phyloP scores from a whole-genome alignment of 768 basidiomycete species.

The Dentipellis fragilis region DNA sequence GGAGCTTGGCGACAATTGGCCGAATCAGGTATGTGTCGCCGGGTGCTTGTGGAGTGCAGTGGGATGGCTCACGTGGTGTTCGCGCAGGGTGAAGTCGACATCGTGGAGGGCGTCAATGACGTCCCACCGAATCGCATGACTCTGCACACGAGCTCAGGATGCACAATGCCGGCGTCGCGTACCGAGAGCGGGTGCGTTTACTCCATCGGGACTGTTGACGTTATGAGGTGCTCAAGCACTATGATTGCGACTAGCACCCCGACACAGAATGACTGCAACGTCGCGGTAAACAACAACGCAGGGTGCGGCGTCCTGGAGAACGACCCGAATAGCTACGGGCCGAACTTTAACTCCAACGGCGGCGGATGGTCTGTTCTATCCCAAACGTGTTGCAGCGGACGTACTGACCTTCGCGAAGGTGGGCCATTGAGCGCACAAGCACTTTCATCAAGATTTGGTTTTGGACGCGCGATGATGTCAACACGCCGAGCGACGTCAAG shows the following conservation, averaged over 20 bases:
- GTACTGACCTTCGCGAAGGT: conserved; percentile 7
- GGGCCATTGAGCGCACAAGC: conserved; percentile 22
- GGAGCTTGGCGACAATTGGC: conserved; percentile 16
- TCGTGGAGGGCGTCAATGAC: conserved; percentile 3
- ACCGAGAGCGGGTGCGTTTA: conserved; percentile 6
- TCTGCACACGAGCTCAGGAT: neutral
- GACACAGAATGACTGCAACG: neutral
- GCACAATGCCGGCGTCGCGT: neutral
- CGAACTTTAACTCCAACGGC: conserved; percentile 15
- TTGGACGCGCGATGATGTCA: conserved; percentile 22
- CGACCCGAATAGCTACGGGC: conserved; percentile 15
- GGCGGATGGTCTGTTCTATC: conserved; percentile 19
- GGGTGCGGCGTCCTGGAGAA: conserved; percentile 15
- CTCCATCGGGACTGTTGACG: neutral
- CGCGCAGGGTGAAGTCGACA: conserved; percentile 15
- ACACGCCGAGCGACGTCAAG: conserved; percentile 6
- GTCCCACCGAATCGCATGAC: neutral
- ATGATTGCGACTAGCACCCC: neutral
- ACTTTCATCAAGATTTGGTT: conserved; percentile 25
- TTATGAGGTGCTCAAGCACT: neutral
- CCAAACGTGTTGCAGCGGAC: neutral
- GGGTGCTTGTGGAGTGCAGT: neutral
- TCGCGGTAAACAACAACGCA: conserved; percentile 10
- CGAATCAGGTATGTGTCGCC: conserved; percentile 11
- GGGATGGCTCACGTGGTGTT: neutral